Evolutionary conservation across 176 grass and related monocot species (phyloP).

Genomic region (Ensete glaucum): DNA sequence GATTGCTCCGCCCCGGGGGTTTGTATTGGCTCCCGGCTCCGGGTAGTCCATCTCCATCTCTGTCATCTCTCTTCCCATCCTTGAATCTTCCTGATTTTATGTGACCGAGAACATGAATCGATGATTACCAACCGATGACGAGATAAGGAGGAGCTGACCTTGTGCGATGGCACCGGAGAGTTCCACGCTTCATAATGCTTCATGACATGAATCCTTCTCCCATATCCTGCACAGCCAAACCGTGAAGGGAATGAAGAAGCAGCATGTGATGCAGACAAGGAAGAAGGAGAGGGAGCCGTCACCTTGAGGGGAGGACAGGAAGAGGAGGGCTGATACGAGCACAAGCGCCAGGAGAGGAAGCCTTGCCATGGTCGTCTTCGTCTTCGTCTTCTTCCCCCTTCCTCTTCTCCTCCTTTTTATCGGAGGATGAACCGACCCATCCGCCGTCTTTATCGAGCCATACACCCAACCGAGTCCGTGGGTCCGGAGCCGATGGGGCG

Average conservation of each 20-base stretch:
- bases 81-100: neutral
- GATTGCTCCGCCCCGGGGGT: neutral
- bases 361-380: neutral
- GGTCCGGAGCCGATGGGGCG: too few relatives aligned
- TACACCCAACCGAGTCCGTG: too few relatives aligned
- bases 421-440: too few relatives aligned
- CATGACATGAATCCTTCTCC: neutral
- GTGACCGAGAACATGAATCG: neutral
- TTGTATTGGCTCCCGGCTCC: slow-evolving; percentile 1
- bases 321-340: neutral
- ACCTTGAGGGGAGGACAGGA: slow-evolving; percentile 3
- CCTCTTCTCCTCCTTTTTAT: too few relatives aligned
- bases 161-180: neutral
- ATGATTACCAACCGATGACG: neutral
- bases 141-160: neutral
- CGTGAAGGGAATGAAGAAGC: neutral
- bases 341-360: neutral
- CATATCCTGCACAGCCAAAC: neutral
- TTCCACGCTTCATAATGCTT: neutral
- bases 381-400: too few relatives aligned
- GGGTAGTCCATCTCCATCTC: slow-evolving; percentile 1
- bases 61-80: neutral
- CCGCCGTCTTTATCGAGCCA: too few relatives aligned
- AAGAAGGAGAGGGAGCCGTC: neutral
- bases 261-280: neutral